phyloP scores from a whole-genome alignment of 768 basidiomycete genomes.

The Dioszegia aurantiaca region DNA sequence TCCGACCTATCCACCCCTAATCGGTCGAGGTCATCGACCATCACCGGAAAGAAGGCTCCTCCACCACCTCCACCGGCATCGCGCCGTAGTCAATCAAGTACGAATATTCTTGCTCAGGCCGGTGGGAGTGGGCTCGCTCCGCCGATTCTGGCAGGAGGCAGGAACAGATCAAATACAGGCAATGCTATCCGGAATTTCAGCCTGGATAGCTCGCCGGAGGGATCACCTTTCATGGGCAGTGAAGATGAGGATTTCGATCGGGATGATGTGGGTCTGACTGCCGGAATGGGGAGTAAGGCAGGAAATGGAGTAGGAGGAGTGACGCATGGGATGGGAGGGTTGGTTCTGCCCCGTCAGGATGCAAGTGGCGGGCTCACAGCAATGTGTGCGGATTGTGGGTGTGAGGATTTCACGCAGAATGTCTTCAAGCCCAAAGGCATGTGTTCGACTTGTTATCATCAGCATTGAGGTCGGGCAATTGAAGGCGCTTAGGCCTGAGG shows the following conservation, averaged over 20 bases:
- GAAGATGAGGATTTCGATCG: conserved; percentile 31
- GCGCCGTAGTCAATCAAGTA: conserved; percentile 56
- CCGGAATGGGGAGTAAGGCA: conserved; percentile 1
- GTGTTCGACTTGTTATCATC: conserved; percentile 66
- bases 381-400: conserved; percentile 50
- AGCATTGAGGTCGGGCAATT: conserved; percentile 39
- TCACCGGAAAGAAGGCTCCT: conserved; percentile 56
- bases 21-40: conserved; percentile 1
- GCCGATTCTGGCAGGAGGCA: conserved; percentile 22
- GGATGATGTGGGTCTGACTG: not conserved
- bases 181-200: conserved; percentile 14
- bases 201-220: conserved; percentile 37
- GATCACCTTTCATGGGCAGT: conserved; percentile 39
- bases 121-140: conserved; percentile 18
- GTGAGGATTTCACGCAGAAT: conserved; percentile 64
- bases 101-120: conserved; percentile 57
- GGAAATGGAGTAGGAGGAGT: conserved; percentile 6
- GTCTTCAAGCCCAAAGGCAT: conserved; percentile 65
- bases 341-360: conserved; percentile 6
- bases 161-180: conserved; percentile 9
- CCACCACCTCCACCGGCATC: conserved; percentile 66
- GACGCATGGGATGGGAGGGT: conserved; percentile 7
- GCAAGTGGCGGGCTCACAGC: conserved; percentile 57
- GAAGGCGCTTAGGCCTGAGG: too few relatives aligned
- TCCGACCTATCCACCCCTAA: conserved; percentile 9